These are phyloP conservation scores for Pouteria campechiana DNA, from an alignment of 179 eudicot genomes.

Conservation along the genomic window DNA sequence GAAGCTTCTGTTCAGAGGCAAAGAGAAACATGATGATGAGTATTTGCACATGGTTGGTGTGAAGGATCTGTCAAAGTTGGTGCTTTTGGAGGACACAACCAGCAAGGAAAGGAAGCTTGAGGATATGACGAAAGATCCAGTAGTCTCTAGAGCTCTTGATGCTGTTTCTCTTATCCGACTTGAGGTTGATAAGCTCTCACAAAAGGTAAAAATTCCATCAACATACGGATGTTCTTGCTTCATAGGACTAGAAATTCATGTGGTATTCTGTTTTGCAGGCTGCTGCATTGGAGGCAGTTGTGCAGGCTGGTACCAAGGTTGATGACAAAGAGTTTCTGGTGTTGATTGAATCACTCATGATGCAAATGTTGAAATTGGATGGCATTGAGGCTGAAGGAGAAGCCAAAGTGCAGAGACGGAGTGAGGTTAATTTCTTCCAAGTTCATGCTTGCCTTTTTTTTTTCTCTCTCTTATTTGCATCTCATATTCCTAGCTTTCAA, in stretches of 20 bases:
- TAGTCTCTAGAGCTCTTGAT: conserved; percentile 31
- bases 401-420: conserved; percentile 42
- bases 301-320: conserved; percentile 47
- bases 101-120: conserved; percentile 42
- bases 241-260: background rate
- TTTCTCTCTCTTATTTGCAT: no score
- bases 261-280: conserved; percentile 25
- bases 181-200: conserved; percentile 65
- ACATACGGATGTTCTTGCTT: background rate
- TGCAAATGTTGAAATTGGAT: conserved; percentile 63
- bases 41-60: conserved; percentile 51
- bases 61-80: conserved; percentile 59
- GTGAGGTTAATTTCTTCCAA: conserved; percentile 58
- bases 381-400: conserved; percentile 63
- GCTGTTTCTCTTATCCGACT: conserved; percentile 53
- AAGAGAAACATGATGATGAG: conserved; percentile 59
- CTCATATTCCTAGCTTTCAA: no score
- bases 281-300: conserved; percentile 36
- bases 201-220: conserved; percentile 31
- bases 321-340: conserved; percentile 50
- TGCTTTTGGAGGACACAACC: conserved; percentile 28
- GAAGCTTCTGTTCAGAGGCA: conserved; percentile 61
- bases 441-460: no score
- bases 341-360: conserved; percentile 55
- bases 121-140: conserved; percentile 21